These are phyloP conservation scores for Paramecium primaurelia DNA, from an alignment of 73 alveolate species.

Conservation along the genomic window DNA sequence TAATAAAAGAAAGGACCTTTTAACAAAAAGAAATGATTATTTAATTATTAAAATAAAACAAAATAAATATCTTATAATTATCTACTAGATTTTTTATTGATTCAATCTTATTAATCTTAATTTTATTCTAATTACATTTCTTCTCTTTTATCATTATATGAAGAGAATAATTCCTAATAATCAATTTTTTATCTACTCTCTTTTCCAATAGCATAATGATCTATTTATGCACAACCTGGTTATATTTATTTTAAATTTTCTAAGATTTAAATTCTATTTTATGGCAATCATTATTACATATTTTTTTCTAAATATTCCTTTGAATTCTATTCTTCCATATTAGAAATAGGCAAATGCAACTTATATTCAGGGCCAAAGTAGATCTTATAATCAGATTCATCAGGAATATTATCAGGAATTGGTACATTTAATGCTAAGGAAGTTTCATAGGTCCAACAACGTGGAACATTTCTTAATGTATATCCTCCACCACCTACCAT, in stretches of 20 bases:
- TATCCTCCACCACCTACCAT: slow-evolving; percentile 99
- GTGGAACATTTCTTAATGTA: slow-evolving; percentile 96
- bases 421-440: slow-evolving; percentile 78
- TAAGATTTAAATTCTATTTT: background rate
- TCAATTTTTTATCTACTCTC: background rate
- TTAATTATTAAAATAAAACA: background rate
- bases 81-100: background rate
- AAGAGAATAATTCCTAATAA: background rate
- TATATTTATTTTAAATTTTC: background rate
- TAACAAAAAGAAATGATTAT: background rate
- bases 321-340: slow-evolving; percentile 95
- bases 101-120: background rate
- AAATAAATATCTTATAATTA: background rate
- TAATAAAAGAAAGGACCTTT: background rate
- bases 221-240: background rate
- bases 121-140: slow-evolving; percentile 58
- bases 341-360: slow-evolving; percentile 89
- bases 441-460: slow-evolving; percentile 99
- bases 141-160: slow-evolving; percentile 2
- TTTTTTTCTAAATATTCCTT: slow-evolving; percentile 68
- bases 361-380: slow-evolving; percentile 95
- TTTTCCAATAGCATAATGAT: background rate
- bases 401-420: slow-evolving; percentile 88
- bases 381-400: slow-evolving; percentile 72
- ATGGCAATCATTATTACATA: background rate